Evolutionary conservation across 2,329 filamentous ascomycete genomes (phyloP).

Genomic region (Huntiella savannae): DNA sequence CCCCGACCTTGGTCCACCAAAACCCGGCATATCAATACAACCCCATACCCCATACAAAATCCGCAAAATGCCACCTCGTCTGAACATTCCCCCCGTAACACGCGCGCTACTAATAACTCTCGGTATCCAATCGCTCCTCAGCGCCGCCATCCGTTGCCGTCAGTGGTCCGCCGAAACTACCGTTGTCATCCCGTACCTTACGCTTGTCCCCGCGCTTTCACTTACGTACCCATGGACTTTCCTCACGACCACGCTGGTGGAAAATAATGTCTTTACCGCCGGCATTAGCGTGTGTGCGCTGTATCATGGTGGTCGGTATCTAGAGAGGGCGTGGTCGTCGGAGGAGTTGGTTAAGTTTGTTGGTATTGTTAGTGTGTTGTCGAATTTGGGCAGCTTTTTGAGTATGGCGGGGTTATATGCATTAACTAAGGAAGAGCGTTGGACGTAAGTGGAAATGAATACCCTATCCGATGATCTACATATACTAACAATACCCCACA

Average conservation of each 20-base stretch:
- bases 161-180: conserved; percentile 44
- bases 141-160: conserved; percentile 56
- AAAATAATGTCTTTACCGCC: conserved; percentile 81
- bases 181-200: conserved; percentile 69
- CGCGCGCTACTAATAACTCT: conserved; percentile 60
- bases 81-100: conserved; percentile 86
- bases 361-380: conserved; percentile 54
- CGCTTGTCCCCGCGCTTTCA: conserved; percentile 65
- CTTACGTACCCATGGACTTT: conserved; percentile 89
- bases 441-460: conserved; percentile 37
- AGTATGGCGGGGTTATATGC: conserved; percentile 57
- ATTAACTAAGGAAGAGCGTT: conserved; percentile 44
- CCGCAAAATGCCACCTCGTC: conserved; percentile 51
- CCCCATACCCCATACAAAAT: not conserved
- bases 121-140: conserved; percentile 61
- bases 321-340: conserved; percentile 90
- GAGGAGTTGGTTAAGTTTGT: conserved; percentile 84
- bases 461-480: not conserved
- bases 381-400: conserved; percentile 58
- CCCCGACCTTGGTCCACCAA: too few relatives aligned
- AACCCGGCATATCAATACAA: too few relatives aligned
- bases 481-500: conserved; percentile 20
- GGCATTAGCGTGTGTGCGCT: conserved; percentile 58
- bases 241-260: conserved; percentile 66
- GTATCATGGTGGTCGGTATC: conserved; percentile 82